phyloP scores from a whole-genome alignment of 495 filamentous ascomycete species.

The Pseudotulostoma volvatum region DNA sequence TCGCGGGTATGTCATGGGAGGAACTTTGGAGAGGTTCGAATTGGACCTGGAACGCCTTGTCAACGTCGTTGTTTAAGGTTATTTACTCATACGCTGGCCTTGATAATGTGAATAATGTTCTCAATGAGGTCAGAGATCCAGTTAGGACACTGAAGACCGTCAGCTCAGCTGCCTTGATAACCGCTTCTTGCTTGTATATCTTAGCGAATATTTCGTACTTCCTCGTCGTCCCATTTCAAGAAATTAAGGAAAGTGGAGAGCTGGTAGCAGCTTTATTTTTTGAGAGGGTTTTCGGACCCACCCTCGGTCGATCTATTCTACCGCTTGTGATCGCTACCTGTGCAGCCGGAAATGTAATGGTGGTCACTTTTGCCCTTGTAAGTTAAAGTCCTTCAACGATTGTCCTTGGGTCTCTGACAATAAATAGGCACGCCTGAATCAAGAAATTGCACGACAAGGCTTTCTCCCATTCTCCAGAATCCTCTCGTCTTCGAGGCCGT shows the following conservation, averaged over 20 bases:
- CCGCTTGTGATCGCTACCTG: conserved; percentile 50
- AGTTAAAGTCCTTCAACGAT: conserved; percentile 3
- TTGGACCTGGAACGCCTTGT: conserved; percentile 34
- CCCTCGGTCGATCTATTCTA: conserved; percentile 38
- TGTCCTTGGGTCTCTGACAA: background rate
- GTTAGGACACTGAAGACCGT: conserved; percentile 48
- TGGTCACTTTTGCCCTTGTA: conserved; percentile 52
- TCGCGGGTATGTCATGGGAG: too few species aligned
- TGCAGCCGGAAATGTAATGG: conserved; percentile 61
- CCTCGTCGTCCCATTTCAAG: conserved; percentile 47
- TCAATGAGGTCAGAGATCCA: conserved; percentile 58
- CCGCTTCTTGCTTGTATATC: conserved; percentile 45
- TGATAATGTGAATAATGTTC: conserved; percentile 56
- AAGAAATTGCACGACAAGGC: conserved; percentile 51
- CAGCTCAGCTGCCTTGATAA: conserved; percentile 43
- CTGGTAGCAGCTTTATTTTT: conserved; percentile 55
- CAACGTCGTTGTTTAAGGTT: conserved; percentile 56
- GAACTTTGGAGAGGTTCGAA: conserved; percentile 26
- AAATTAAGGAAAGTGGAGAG: conserved; percentile 50
- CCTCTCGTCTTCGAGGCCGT: conserved; percentile 49
- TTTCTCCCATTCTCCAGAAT: conserved; percentile 50
- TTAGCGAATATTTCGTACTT: conserved; percentile 59
- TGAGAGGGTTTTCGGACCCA: conserved; percentile 43
- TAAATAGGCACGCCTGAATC: conserved; percentile 46
- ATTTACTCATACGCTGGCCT: conserved; percentile 56